Evolutionary conservation across 805 yeast genomes (phyloP).

Genomic region (Lipomyces anomalus): DNA sequence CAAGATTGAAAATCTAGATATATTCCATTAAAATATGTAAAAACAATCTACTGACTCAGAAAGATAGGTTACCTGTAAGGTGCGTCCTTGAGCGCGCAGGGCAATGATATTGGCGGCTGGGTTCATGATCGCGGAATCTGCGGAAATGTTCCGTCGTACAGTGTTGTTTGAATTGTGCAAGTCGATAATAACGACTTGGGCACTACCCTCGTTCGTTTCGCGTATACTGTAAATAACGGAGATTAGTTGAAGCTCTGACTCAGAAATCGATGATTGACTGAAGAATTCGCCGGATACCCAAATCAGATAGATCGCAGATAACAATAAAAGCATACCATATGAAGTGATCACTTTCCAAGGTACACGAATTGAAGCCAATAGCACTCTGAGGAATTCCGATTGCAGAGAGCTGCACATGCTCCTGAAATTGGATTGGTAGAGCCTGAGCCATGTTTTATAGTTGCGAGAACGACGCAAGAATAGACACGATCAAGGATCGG

Average conservation of each 20-base stretch:
- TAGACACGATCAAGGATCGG: too few species aligned
- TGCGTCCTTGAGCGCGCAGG: conserved; percentile 92
- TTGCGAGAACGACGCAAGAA: not conserved
- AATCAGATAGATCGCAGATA: not conserved
- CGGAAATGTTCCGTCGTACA: conserved; percentile 88
- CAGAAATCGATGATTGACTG: conserved; percentile 1
- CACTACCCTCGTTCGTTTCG: conserved; percentile 46
- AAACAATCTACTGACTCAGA: not conserved
- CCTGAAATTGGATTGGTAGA: conserved; percentile 95
- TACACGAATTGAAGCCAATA: conserved; percentile 87
- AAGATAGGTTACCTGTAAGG: conserved; percentile 77
- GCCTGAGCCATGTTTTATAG: conserved; percentile 45
- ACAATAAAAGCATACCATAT: conserved; percentile 51
- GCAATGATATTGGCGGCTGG: conserved; percentile 86
- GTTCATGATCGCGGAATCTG: conserved; percentile 96
- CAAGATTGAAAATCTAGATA: conserved; percentile 80
- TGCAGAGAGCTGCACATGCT: conserved; percentile 79
- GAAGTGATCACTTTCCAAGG: conserved; percentile 87
- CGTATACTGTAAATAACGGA: conserved; percentile 32
- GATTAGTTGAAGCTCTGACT: conserved; percentile 1
- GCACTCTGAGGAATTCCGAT: conserved; percentile 81
- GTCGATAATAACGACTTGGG: conserved; percentile 85
- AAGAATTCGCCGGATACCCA: not conserved
- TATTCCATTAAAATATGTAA: not conserved
- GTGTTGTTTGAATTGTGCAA: conserved; percentile 71